Evolutionary conservation across 2,329 filamentous ascomycete species (phyloP), one percentile per base, ranked within the genome.

Genomic region (Clonostachys sp.): DNA sequence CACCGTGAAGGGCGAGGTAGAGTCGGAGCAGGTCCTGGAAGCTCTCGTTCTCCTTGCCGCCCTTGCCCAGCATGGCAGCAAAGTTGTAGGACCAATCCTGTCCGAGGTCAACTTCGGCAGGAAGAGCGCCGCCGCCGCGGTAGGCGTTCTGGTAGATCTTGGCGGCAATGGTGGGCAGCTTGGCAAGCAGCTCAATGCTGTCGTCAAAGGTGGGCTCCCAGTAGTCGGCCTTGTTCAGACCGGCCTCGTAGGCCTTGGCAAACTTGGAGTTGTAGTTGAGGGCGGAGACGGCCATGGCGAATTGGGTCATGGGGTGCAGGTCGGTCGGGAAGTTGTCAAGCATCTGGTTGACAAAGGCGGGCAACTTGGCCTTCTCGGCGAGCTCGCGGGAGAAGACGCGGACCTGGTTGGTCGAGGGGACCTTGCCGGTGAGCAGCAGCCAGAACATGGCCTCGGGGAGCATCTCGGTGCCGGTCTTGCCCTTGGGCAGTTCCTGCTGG

Each of bases 21-120:
- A 99, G 75, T 57, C 94, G 84, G 53, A 99, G 80, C 17, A 99
- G 79, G 61, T 99, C 94, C 66, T 97, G 92, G 80, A 99, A 96
- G 66, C 89, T 87, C 71, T 91, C 89, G 58, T 97, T 86, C 70
- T 95, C 78, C 68, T 86, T 83, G 56, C 91, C 90, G 45, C 86
- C 82, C 74, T 95, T 96, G 62, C 92, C 92, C 46, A 97, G 81
- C 83, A 97, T 91, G 55, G 91, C 89, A 42, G 94, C 94, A 62
- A 96, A 99, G 79, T 99, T 99, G 78, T 96, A 95, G 1, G 91
- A 87, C 94, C 94, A 99, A 71, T 99, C 94, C 72, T 96, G 89
- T 57, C 87, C 79, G 49, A 82, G 70, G 60, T 99, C 91, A 44
- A 95, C 75, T 66, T 87, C 74, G 57, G 86, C 81, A 9, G 89